These are phyloP conservation scores for Botrytis fabae DNA, from an alignment of 2,329 filamentous ascomycete species.

Conservation along the genomic window DNA sequence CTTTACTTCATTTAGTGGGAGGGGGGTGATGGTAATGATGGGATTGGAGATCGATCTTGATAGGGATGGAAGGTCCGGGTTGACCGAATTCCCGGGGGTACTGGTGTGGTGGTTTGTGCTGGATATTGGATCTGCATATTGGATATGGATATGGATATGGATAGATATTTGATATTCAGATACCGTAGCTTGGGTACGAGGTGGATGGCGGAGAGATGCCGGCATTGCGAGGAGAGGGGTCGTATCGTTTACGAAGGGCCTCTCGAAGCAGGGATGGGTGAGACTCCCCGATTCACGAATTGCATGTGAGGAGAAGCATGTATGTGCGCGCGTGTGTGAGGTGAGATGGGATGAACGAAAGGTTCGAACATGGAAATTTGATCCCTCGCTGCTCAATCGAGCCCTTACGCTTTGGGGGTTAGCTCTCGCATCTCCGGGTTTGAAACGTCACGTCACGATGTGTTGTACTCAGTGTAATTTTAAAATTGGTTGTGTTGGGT, in stretches of 20 bases:
- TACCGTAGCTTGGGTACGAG: background rate
- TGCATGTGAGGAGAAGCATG: background rate
- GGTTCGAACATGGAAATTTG: too few species aligned
- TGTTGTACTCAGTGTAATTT: conserved; percentile 38
- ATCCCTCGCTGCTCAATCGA: too few species aligned
- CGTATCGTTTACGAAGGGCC: too few species aligned
- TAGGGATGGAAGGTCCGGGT: background rate
- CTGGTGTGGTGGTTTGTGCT: too few species aligned
- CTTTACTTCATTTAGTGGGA: background rate
- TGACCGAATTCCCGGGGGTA: background rate
- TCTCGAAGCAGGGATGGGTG: background rate
- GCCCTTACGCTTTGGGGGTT: too few species aligned
- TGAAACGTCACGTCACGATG: conserved; percentile 30
- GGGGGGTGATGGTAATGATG: too few species aligned
- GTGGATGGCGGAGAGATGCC: background rate
- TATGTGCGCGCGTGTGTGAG: too few species aligned
- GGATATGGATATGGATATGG: too few species aligned
- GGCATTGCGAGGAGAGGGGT: conserved; percentile 9
- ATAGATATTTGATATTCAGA: background rate
- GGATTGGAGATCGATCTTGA: background rate
- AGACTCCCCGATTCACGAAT: background rate
- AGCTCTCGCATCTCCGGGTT: too few species aligned
- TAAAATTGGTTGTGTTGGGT: conserved; percentile 21
- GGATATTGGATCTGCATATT: too few species aligned
- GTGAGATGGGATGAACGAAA: too few species aligned